These are phyloP conservation scores for Lactuca sativa DNA, from an alignment of 129 eudicot genomes.

Conservation along the genomic window DNA sequence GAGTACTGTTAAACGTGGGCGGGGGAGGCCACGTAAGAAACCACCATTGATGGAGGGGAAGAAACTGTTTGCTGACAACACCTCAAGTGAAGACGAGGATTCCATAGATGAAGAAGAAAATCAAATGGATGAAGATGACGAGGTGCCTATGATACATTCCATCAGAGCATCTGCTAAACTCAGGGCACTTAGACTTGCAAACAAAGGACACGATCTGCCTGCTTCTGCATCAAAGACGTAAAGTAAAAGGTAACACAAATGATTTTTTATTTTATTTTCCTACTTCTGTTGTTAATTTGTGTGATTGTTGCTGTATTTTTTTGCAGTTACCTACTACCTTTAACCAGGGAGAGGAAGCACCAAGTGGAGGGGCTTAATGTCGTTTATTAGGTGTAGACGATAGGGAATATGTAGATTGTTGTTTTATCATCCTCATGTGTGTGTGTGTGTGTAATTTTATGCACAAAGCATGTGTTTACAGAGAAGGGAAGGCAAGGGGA, in stretches of 20 bases:
- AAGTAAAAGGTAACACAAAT: conserved; percentile 20
- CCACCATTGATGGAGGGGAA: conserved; percentile 57
- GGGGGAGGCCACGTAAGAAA: conserved; percentile 88
- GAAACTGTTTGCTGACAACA: conserved; percentile 76
- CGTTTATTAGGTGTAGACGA: conserved; percentile 1
- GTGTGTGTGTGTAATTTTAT: conserved; percentile 7
- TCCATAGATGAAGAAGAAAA: conserved; percentile 58
- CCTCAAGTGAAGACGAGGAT: conserved; percentile 87
- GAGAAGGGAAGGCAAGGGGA: no score
- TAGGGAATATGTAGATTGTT: conserved; percentile 12
- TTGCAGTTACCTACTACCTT: conserved; percentile 12
- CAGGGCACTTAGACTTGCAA: conserved; percentile 52
- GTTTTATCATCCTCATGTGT: neutral
- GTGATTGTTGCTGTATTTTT: conserved; percentile 1
- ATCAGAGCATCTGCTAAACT: conserved; percentile 73
- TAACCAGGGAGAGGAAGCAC: neutral
- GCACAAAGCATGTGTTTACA: neutral
- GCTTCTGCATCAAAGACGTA: conserved; percentile 58
- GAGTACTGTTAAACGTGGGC: conserved; percentile 53
- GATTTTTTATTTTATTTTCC: neutral
- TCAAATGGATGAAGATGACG: conserved; percentile 65
- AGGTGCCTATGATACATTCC: conserved; percentile 66
- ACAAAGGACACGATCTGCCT: conserved; percentile 41
- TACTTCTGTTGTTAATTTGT: neutral
- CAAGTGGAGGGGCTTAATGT: conserved; percentile 4